phyloP scores from a whole-genome alignment of 345 rosid genomes.

The Erodium maritimum region DNA sequence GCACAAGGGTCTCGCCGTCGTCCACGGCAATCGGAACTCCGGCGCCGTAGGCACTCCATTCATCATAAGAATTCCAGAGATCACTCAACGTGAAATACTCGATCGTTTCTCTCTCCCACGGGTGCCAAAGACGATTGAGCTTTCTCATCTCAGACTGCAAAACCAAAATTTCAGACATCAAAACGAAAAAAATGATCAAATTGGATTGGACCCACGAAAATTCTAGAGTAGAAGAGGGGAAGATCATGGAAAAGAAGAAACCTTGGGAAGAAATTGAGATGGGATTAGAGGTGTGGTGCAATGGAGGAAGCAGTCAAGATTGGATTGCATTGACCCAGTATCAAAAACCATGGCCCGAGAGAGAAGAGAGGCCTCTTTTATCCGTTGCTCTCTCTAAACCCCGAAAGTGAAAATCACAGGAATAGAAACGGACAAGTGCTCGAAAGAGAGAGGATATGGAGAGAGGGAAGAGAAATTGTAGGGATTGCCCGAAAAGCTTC shows the following conservation, averaged over 20 bases:
- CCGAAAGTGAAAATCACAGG: conserved; percentile 14
- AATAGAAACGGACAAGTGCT: background rate
- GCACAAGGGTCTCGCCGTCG: conserved; percentile 32
- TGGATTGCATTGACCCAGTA: conserved; percentile 60
- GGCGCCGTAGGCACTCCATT: conserved; percentile 54
- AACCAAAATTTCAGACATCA: background rate
- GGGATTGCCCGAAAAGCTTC: conserved; percentile 29
- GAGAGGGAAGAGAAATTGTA: conserved; percentile 27
- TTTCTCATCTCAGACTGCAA: conserved; percentile 75
- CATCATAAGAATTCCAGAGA: conserved; percentile 41
- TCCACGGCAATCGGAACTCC: conserved; percentile 33
- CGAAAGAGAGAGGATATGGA: conserved; percentile 1
- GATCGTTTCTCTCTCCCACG: conserved; percentile 38
- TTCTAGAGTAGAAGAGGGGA: background rate
- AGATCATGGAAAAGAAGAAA: conserved; percentile 1
- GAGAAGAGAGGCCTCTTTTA: conserved; percentile 7
- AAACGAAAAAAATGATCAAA: conserved; percentile 1
- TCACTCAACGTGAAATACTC: conserved; percentile 34
- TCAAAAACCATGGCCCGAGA: conserved; percentile 46
- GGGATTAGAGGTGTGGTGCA: conserved; percentile 74
- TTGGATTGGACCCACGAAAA: background rate
- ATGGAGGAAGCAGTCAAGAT: conserved; percentile 78
- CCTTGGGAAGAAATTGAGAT: conserved; percentile 83
- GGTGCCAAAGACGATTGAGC: conserved; percentile 48
- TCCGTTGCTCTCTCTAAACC: conserved; percentile 18